A percentile compares a stretch with the other conserved stretches of the same genome.
These are phyloP conservation scores for Picocystis salinarum DNA, from an alignment of 139 green algal genomes.

Conservation along the genomic window DNA sequence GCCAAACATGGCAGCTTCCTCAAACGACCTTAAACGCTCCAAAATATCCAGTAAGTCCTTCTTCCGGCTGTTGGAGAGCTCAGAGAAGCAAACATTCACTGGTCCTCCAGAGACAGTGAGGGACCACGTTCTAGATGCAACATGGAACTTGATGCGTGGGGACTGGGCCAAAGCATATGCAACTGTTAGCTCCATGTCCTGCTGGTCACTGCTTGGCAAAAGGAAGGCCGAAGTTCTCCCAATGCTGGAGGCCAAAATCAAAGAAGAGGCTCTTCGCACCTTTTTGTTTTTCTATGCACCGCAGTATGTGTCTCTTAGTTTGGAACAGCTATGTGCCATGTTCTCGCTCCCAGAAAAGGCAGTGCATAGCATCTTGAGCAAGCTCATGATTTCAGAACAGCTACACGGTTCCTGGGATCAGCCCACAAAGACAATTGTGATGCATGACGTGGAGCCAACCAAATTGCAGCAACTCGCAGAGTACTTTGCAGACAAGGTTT, in stretches of 20 bases:
- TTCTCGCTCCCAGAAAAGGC: slow-evolving; percentile 69
- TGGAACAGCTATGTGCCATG: slow-evolving; percentile 66
- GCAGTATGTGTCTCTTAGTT: slow-evolving; percentile 66
- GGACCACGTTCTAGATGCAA: slow-evolving; percentile 87
- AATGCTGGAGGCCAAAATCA: slow-evolving; percentile 54
- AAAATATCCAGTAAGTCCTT: slow-evolving; percentile 61
- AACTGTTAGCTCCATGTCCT: slow-evolving; percentile 35
- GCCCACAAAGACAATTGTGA: slow-evolving; percentile 77
- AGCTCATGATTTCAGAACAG: slow-evolving; percentile 80
- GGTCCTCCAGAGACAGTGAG: slow-evolving; percentile 88
- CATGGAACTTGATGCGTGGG: slow-evolving; percentile 46
- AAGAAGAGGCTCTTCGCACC: slow-evolving; percentile 8
- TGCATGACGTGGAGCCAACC: slow-evolving; percentile 58
- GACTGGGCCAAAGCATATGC: slow-evolving; percentile 60
- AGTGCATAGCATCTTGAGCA: slow-evolving; percentile 54
- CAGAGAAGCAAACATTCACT: slow-evolving; percentile 77
- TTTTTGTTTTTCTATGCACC: slow-evolving; percentile 65
- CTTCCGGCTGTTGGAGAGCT: slow-evolving; percentile 79
- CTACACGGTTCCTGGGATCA: slow-evolving; percentile 80
- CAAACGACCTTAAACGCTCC: slow-evolving; percentile 28
- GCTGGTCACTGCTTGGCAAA: slow-evolving; percentile 56
- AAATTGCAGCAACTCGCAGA: slow-evolving; percentile 54
- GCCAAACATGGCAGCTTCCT: slow-evolving; percentile 47
- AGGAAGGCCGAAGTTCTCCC: slow-evolving; percentile 33
- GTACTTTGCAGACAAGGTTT: slow-evolving; percentile 55